Base-by-base conservation (phyloP, 306 rosid species). In the Glycine tomentella region DNA sequence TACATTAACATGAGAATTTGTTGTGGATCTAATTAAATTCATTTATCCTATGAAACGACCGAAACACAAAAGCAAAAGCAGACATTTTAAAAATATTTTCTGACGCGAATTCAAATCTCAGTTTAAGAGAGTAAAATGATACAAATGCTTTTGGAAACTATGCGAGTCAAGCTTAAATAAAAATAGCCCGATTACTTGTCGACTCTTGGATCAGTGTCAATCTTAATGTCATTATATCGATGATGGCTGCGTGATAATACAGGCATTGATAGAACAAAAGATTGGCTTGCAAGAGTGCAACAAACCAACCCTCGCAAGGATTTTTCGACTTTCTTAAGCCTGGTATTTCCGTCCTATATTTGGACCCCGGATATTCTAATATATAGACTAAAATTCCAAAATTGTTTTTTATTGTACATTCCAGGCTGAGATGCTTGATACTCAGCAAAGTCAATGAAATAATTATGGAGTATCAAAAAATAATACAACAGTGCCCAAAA, bases 401-500 rank as follows among this genome's bases (percentile, higher is more conserved):
- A 83, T 58, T 86, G 83, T 69, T 66, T 57, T 84, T 73, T 74
- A 80, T 92, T 83, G 48, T 78, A 48, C 82, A 51, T 68, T 80
- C 90, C 90, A 82, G 50, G 86, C 91, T 66, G 79, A 82, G 91
- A 84, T 74, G 81, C 83, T 80, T 56, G 52, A 85, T 79, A 77
- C 87, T 87, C 85, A 84, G 90, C 90, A 16, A 74, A 55, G 76
- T 85, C 72, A 77, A 81, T 25, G 85, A 80, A 89, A 80, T 36
- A 69, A 83, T 72, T 75, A 68, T 76, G 15, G 17, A 45, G 62
- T 77, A 59, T 74, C 9, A 74, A 83, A 83, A 25, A 79, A 76
- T 83, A 68, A 83, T 91, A 90, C 91, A 94, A 92, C 91, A 92
- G 66, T 63, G 62, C 34, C 50, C 49, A 69, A 40, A 25, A 57